A percentile compares a stretch with the other conserved stretches of the same genome.
phyloP scores from a whole-genome alignment of 2,329 filamentous ascomycete genomes.

The Delphinella strobiligena region DNA sequence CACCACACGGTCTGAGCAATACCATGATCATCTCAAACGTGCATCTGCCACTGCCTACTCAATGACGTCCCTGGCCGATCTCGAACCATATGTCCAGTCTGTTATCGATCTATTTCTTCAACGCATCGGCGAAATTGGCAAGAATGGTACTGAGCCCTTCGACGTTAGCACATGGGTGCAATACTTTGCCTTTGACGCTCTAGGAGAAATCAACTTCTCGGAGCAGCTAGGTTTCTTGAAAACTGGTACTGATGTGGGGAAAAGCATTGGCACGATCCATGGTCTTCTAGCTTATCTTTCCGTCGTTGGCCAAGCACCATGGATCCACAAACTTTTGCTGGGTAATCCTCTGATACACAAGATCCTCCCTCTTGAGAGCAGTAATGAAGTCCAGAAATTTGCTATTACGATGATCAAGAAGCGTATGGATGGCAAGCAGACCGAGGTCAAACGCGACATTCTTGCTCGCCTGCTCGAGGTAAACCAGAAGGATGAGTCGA shows the following conservation, averaged over 20 bases:
- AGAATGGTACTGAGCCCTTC: conserved; percentile 4
- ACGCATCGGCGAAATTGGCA: neutral
- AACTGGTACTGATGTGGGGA: conserved; percentile 26
- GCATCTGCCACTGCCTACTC: neutral
- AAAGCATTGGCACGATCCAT: conserved; percentile 21
- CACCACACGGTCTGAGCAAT: neutral
- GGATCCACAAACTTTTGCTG: neutral
- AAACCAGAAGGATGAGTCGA: conserved; percentile 19
- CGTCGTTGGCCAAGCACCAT: neutral
- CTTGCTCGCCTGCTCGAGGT: neutral
- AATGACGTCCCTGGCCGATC: neutral
- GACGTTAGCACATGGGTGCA: conserved; percentile 20
- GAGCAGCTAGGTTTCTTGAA: conserved; percentile 32
- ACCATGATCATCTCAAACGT: neutral
- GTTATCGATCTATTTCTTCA: neutral
- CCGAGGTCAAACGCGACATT: conserved; percentile 3
- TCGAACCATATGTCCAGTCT: neutral
- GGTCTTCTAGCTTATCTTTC: conserved; percentile 12
- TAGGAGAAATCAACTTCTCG: conserved; percentile 29
- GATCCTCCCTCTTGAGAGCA: no score
- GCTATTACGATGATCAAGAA: no score
- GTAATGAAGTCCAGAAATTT: no score
- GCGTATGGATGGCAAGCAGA: neutral
- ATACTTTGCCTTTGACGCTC: conserved; percentile 29
- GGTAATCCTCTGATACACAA: neutral